These are phyloP conservation scores for Cicer yamashitae DNA, from an alignment of 306 rosid species.

Conservation along the genomic window DNA sequence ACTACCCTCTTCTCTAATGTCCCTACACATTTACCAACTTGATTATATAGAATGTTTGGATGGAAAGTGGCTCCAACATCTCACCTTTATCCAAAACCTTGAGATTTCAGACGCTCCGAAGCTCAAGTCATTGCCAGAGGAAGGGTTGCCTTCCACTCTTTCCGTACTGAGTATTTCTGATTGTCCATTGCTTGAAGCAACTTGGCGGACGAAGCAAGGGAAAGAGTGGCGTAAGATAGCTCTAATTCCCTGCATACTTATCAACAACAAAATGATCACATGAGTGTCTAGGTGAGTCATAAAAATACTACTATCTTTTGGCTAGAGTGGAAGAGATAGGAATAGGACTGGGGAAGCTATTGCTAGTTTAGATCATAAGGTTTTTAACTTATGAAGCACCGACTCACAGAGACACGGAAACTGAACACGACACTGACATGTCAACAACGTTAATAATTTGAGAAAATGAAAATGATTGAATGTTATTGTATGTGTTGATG, in stretches of 20 bases:
- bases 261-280: constrained; percentile 7
- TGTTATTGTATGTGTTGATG: no score
- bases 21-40: constrained; percentile 1
- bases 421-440: no score
- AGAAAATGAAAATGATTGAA: no score
- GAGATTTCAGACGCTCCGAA: not conserved
- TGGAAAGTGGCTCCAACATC: constrained; percentile 9
- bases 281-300: constrained; percentile 16
- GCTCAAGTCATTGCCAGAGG: constrained; percentile 3
- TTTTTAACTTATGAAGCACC: no score
- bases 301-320: not conserved
- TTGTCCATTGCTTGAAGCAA: constrained; percentile 15
- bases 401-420: no score
- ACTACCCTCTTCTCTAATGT: constrained; percentile 25
- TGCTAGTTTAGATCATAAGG: not conserved
- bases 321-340: no score
- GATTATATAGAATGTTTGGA: not conserved
- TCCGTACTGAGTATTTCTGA: not conserved
- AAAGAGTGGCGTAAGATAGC: constrained; percentile 36
- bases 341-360: not conserved
- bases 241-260: constrained; percentile 6
- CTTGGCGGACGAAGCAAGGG: not conserved
- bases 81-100: constrained; percentile 7
- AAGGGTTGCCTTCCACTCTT: constrained; percentile 24
- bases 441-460: no score